Evolutionary conservation across 2,329 filamentous ascomycete genomes (phyloP).

Genomic region (Hypoxylon sp.): DNA sequence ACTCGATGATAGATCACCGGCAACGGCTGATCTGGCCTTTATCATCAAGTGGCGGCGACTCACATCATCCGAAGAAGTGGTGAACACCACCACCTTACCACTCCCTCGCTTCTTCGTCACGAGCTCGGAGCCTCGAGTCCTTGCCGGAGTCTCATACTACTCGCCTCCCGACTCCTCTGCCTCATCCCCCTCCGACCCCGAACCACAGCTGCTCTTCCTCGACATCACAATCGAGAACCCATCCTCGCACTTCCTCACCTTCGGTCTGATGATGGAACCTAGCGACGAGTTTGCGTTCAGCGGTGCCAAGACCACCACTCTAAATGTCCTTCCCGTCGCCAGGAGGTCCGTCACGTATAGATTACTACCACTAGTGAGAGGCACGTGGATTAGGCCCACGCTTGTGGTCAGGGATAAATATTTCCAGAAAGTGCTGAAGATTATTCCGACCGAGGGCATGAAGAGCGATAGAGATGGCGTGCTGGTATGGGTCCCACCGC

Average conservation of each 20-base stretch:
- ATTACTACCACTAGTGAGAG: slow-evolving; percentile 76
- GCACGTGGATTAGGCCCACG: slow-evolving; percentile 78
- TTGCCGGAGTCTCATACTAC: slow-evolving; percentile 70
- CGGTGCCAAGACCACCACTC: slow-evolving; percentile 82
- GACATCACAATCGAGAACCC: slow-evolving; percentile 88
- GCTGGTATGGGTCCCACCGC: slow-evolving; percentile 71
- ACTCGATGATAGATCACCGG: slow-evolving; percentile 85
- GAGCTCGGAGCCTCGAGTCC: slow-evolving; percentile 87
- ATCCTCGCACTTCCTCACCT: slow-evolving; percentile 93
- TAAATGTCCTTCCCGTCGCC: slow-evolving; percentile 88
- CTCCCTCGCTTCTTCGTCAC: slow-evolving; percentile 87
- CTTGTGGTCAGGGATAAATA: slow-evolving; percentile 89
- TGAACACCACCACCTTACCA: slow-evolving; percentile 78
- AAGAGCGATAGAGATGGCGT: slow-evolving; percentile 75
- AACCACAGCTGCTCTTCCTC: slow-evolving; percentile 61
- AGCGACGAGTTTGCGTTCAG: slow-evolving; percentile 94
- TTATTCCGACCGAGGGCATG: slow-evolving; percentile 83
- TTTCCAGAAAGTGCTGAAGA: slow-evolving; percentile 89
- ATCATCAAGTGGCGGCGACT: slow-evolving; percentile 82
- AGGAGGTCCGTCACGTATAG: slow-evolving; percentile 81
- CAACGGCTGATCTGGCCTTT: slow-evolving; percentile 81
- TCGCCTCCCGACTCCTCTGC: slow-evolving; percentile 49
- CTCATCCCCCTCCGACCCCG: slow-evolving; percentile 53
- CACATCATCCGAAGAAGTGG: slow-evolving; percentile 39
- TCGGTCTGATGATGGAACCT: slow-evolving; percentile 92